phyloP scores from a whole-genome alignment of 495 filamentous ascomycete genomes.

The Xylaria sp. region DNA sequence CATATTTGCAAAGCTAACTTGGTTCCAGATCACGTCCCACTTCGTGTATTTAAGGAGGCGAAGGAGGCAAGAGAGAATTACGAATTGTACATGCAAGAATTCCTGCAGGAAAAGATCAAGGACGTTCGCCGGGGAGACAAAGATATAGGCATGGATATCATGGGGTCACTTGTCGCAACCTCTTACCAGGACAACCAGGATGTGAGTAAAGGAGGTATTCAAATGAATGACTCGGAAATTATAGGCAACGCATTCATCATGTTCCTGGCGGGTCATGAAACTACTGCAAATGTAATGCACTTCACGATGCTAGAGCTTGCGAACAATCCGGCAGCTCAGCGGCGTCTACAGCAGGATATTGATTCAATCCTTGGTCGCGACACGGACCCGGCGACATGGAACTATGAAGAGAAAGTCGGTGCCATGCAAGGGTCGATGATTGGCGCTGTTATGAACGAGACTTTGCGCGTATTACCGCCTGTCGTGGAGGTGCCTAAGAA shows the following conservation, averaged over 20 bases:
- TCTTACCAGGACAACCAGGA: slow-evolving; percentile 44
- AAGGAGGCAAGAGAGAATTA: slow-evolving; percentile 64
- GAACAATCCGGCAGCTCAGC: slow-evolving; percentile 62
- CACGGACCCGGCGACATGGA: slow-evolving; percentile 60
- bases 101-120: slow-evolving; percentile 61
- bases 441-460: slow-evolving; percentile 73
- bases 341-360: slow-evolving; percentile 65
- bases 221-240: slow-evolving; percentile 64
- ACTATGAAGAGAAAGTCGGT: slow-evolving; percentile 66
- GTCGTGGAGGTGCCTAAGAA: slow-evolving; percentile 68
- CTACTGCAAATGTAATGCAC: slow-evolving; percentile 71
- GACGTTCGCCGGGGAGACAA: slow-evolving; percentile 55
- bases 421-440: slow-evolving; percentile 64
- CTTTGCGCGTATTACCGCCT: slow-evolving; percentile 68
- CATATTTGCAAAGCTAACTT: neutral
- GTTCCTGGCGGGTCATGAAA: slow-evolving; percentile 76
- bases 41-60: slow-evolving; percentile 54
- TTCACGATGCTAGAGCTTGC: slow-evolving; percentile 68
- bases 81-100: slow-evolving; percentile 68
- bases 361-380: slow-evolving; percentile 59
- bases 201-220: slow-evolving; percentile 31
- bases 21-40: slow-evolving; percentile 52
- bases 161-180: slow-evolving; percentile 62
- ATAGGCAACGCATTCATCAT: slow-evolving; percentile 76
- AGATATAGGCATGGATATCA: slow-evolving; percentile 67